Percentiles rank a stretch among this genome's conserved stretches.
phyloP scores from a whole-genome alignment of 1,284 basidiomycete species.

The Austropuccinia psidii region DNA sequence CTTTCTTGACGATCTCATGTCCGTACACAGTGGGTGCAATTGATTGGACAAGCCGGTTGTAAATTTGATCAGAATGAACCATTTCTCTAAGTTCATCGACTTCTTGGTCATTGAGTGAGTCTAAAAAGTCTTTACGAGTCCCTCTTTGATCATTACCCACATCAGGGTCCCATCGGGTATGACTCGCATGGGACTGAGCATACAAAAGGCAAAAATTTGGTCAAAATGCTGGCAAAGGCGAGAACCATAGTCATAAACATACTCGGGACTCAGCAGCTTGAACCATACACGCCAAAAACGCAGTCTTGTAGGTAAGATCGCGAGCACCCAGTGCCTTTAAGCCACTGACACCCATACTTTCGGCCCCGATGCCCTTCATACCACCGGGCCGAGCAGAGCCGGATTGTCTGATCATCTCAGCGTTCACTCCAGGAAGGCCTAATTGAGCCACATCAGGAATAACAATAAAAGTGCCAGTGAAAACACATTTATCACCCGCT shows the following conservation, averaged over 20 bases:
- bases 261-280: constrained; percentile 79
- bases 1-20: constrained; percentile 98
- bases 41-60: constrained; percentile 81
- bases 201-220: neutral
- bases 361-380: constrained; percentile 60
- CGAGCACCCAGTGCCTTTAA: constrained; percentile 88
- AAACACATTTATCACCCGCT: constrained; percentile 96
- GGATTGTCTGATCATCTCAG: constrained; percentile 81
- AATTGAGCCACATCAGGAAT: constrained; percentile 97
- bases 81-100: constrained; percentile 88
- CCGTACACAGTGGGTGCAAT: constrained; percentile 98
- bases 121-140: constrained; percentile 57
- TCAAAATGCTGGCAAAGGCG: neutral
- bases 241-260: constrained; percentile 45
- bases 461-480: constrained; percentile 96
- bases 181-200: constrained; percentile 3
- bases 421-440: constrained; percentile 87
- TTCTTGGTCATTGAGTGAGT: constrained; percentile 83
- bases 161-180: constrained; percentile 56
- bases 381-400: constrained; percentile 56
- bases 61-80: constrained; percentile 90
- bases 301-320: constrained; percentile 96
- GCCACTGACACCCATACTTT: constrained; percentile 79
- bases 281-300: constrained; percentile 96
- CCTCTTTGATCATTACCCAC: constrained; percentile 72